A percentile compares a stretch with the other conserved stretches of the same genome.
Evolutionary conservation across 2,329 filamentous ascomycete genomes (phyloP).

Genomic region (Byssochlamys sp.): DNA sequence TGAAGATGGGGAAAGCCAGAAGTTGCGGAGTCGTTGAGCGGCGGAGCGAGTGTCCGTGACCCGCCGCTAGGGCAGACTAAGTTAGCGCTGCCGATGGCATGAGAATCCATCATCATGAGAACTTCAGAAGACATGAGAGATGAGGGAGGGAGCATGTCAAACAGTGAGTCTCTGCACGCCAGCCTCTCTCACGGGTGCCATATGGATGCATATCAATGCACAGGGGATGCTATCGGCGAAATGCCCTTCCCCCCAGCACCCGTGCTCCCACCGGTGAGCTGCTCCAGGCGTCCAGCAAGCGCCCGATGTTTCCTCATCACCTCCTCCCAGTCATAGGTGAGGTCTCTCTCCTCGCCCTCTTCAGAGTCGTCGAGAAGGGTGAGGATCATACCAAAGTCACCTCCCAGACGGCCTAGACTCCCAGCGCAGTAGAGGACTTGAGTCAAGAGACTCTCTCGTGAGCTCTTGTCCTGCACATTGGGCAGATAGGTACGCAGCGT

Average conservation of each 20-base stretch:
- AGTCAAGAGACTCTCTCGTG: slow-evolving; percentile 77
- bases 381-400: slow-evolving; percentile 84
- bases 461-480: slow-evolving; percentile 67
- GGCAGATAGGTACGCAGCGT: slow-evolving; percentile 69
- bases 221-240: slow-evolving; percentile 10
- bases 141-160: too few species aligned
- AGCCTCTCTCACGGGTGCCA: too few species aligned
- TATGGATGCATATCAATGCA: slow-evolving; percentile 1
- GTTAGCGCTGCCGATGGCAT: slow-evolving; percentile 5
- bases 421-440: slow-evolving; percentile 90
- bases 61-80: slow-evolving; percentile 8
- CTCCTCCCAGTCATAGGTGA: slow-evolving; percentile 64
- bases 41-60: slow-evolving; percentile 7
- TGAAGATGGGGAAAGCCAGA: slow-evolving; percentile 1
- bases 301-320: slow-evolving; percentile 80
- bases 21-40: slow-evolving; percentile 1
- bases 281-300: slow-evolving; percentile 58
- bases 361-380: slow-evolving; percentile 45
- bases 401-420: slow-evolving; percentile 78
- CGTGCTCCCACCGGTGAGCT: slow-evolving; percentile 24
- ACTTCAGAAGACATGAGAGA: too few species aligned
- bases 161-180: too few species aligned
- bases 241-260: slow-evolving; percentile 9
- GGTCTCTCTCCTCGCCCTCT: slow-evolving; percentile 33
- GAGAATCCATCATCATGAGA: too few species aligned